Evolutionary conservation across 2,329 filamentous ascomycete species (phyloP), one percentile per base, ranked within the genome.

Genomic region (Fusarium guadeloupense): DNA sequence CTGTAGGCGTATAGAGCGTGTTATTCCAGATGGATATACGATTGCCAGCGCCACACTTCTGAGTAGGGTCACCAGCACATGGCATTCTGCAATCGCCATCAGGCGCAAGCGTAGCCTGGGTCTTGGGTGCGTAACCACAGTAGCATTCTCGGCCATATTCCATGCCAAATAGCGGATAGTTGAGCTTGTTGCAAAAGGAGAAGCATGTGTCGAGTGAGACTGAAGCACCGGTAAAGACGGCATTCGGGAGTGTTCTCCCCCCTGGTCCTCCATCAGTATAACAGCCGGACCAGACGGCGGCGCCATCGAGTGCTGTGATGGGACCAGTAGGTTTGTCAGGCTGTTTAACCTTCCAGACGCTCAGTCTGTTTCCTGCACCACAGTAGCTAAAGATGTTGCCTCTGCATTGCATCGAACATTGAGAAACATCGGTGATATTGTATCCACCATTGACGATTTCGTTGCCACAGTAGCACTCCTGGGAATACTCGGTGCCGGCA

Each of bases 401-500:
- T n/a, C 51, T 68, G 47, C 68, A 70, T 30, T 69, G 62, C 62
- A 70, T 67, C 2, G 55, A 68, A 39, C 68, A 70, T 46, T 70
- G 65, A 3, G 41, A 56, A 30, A 67, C 61, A 17, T 69, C 64
- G 0, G 50, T 25, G 26, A 49, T 55, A 16, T 60, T 46, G 9
- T 51, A 54, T 12, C 66, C 62, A 8, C 46, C 56, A 10, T 68
- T 53, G 5, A 19, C 28, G 4, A 69, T 48, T 1, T 37, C 55
- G 53, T 72, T 65, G 9, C 71, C 71, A 41, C 71, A 73, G 57
- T 74, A 76, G 52, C 74, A 76, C 50, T 76, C 74, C 30, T 55
- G 53, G 5, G 69, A 64, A 51, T 75, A 76, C 49, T 76, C 74
- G 2, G 73, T 69, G 17, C 75, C 75, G 14, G 76, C 76, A 59